Conservation (phyloP, 495 filamentous ascomycete species). For the Daldinia grandis region DNA sequence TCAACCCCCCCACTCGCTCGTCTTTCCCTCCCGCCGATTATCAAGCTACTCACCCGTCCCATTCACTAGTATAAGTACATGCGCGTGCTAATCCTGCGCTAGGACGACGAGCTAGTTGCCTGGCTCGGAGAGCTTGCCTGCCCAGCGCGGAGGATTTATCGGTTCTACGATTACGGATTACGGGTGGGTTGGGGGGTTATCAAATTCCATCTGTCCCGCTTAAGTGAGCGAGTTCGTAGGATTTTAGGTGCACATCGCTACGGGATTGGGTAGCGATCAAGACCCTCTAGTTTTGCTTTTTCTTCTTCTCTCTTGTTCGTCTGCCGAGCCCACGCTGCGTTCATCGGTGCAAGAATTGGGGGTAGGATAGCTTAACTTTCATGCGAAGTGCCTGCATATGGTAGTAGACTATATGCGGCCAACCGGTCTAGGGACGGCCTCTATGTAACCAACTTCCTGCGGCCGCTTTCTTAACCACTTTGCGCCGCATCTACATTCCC, state of each 20-base stretch:
- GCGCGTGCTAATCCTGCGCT: constrained; percentile 33
- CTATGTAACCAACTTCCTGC: constrained; percentile 11
- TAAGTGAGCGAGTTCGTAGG: constrained; percentile 4
- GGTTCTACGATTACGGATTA: constrained; percentile 10
- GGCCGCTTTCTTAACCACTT: constrained; percentile 11
- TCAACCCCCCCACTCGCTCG: neutral
- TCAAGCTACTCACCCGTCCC: constrained; percentile 7
- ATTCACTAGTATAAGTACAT: constrained; percentile 8
- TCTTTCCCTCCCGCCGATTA: constrained; percentile 2
- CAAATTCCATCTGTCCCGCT: constrained; percentile 7
- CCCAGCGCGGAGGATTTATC: constrained; percentile 28
- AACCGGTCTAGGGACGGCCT: constrained; percentile 9
- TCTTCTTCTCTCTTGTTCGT: neutral
- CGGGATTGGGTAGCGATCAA: constrained; percentile 37
- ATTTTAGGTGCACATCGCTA: constrained; percentile 8
- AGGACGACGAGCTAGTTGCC: constrained; percentile 7
- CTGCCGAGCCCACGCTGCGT: neutral
- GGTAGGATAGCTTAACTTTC: neutral
- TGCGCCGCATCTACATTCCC: constrained; percentile 36
- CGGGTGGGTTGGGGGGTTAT: constrained; percentile 16
- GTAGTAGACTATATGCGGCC: neutral
- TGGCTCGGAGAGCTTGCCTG: constrained; percentile 15
- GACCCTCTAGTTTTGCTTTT: constrained; percentile 12
- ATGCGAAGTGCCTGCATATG: constrained; percentile 6
- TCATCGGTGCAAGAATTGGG: neutral